Evolutionary conservation across 2,329 filamentous ascomycete genomes (phyloP).

Genomic region (Meredithiella fracta): DNA sequence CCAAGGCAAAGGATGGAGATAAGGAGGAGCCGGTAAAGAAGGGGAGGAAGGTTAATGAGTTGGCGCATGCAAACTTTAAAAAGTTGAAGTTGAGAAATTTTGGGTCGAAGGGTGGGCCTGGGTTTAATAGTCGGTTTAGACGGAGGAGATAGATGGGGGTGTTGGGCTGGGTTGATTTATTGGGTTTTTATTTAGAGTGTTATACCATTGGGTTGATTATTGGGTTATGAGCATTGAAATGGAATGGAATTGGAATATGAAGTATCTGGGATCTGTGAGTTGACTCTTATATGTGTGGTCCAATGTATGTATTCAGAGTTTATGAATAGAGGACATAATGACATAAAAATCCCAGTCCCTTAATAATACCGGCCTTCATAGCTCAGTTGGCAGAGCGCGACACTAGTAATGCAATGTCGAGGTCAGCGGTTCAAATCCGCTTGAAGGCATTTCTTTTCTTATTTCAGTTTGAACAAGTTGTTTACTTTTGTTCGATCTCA

Average conservation of each 20-base stretch:
- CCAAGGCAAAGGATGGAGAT: constrained; percentile 15
- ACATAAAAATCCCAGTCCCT: too few relatives aligned
- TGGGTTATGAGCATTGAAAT: background rate
- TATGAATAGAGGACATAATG: too few relatives aligned
- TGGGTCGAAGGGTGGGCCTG: constrained; percentile 45
- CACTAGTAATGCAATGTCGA: constrained; percentile 3
- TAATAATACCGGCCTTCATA: too few relatives aligned
- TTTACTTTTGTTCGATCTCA: background rate
- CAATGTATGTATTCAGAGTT: too few relatives aligned
- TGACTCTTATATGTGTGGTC: too few relatives aligned
- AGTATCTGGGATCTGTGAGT: background rate
- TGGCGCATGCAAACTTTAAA: constrained; percentile 51
- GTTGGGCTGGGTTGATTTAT: background rate
- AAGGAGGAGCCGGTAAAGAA: constrained; percentile 21
- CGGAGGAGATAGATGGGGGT: constrained; percentile 24
- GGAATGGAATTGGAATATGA: background rate
- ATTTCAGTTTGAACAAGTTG: background rate
- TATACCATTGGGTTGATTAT: background rate
- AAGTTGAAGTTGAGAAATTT: constrained; percentile 45
- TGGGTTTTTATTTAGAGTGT: background rate
- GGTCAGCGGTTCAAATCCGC: constrained; percentile 2
- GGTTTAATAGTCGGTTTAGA: constrained; percentile 40
- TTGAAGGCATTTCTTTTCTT: constrained; percentile 11
- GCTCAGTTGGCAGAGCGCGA: constrained; percentile 8
- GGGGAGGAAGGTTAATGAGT: constrained; percentile 44